Conservation (phyloP, 2,329 filamentous ascomycete genomes). For the Aspergillus calidoustus region DNA sequence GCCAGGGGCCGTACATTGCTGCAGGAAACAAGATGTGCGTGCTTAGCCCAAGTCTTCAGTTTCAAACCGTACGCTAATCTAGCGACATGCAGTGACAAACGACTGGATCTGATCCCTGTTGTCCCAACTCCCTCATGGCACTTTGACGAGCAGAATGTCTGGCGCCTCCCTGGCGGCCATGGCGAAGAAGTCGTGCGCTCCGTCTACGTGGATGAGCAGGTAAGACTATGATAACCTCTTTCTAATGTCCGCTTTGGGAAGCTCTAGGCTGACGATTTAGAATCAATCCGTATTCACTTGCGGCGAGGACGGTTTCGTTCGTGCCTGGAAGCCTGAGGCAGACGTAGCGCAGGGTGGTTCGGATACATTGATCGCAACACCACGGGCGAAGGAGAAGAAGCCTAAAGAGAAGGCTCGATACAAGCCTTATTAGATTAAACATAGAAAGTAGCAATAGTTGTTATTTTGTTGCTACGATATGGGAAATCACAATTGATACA, state of each 20-base stretch:
- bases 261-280: constrained; percentile 33
- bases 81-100: constrained; percentile 37
- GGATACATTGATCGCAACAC: constrained; percentile 26
- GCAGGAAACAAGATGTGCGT: constrained; percentile 56
- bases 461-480: not conserved
- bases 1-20: constrained; percentile 50
- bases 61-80: constrained; percentile 2
- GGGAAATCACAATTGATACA: too few species aligned
- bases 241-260: not conserved
- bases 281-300: constrained; percentile 46
- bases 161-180: constrained; percentile 52
- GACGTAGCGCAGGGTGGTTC: constrained; percentile 14
- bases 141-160: constrained; percentile 45
- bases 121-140: constrained; percentile 41
- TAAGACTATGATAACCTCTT: constrained; percentile 25
- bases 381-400: constrained; percentile 40
- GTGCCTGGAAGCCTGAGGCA: constrained; percentile 39
- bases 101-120: constrained; percentile 50
- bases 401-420: constrained; percentile 41
- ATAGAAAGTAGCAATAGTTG: not conserved
- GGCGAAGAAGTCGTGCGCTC: constrained; percentile 54
- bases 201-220: constrained; percentile 50
- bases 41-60: not conserved
- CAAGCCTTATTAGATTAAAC: constrained; percentile 37
- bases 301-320: constrained; percentile 51